phyloP scores from a whole-genome alignment of 441 rosid species.

The Pelargonium australe region DNA sequence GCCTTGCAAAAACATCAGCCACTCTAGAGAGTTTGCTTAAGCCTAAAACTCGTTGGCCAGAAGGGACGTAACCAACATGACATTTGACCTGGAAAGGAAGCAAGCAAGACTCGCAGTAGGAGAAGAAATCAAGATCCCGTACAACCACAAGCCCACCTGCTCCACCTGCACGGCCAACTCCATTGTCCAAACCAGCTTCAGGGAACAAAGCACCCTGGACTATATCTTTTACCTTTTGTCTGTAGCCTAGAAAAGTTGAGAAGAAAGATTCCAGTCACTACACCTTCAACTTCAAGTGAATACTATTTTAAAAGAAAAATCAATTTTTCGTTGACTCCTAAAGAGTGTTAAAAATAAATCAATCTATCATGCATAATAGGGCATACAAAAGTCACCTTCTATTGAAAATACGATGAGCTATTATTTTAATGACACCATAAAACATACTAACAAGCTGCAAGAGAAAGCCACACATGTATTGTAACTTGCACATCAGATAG shows the following conservation, averaged over 20 bases:
- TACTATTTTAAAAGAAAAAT: neutral
- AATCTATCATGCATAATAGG: neutral
- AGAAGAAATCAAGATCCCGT: slow-evolving; percentile 78
- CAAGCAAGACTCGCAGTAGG: slow-evolving; percentile 89
- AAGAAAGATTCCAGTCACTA: neutral
- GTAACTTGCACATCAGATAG: no score
- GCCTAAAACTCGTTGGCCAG: slow-evolving; percentile 72
- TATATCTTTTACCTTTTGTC: slow-evolving; percentile 56
- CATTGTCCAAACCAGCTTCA: slow-evolving; percentile 70
- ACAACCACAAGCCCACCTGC: slow-evolving; percentile 87
- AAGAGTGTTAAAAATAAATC: no score
- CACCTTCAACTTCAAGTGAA: neutral
- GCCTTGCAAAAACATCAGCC: slow-evolving; percentile 71
- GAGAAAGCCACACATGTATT: no score
- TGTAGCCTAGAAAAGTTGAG: slow-evolving; percentile 47
- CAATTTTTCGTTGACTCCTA: no score
- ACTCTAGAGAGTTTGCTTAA: slow-evolving; percentile 92
- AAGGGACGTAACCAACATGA: slow-evolving; percentile 84
- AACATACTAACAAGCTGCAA: no score
- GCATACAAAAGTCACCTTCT: neutral
- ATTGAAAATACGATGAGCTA: neutral
- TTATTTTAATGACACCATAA: no score
- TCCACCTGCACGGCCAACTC: slow-evolving; percentile 80
- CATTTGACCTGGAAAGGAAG: slow-evolving; percentile 85
- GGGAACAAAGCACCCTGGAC: slow-evolving; percentile 90